Base-by-base conservation (phyloP, 164 flowering plant genomes). In the Annona cherimola region DNA sequence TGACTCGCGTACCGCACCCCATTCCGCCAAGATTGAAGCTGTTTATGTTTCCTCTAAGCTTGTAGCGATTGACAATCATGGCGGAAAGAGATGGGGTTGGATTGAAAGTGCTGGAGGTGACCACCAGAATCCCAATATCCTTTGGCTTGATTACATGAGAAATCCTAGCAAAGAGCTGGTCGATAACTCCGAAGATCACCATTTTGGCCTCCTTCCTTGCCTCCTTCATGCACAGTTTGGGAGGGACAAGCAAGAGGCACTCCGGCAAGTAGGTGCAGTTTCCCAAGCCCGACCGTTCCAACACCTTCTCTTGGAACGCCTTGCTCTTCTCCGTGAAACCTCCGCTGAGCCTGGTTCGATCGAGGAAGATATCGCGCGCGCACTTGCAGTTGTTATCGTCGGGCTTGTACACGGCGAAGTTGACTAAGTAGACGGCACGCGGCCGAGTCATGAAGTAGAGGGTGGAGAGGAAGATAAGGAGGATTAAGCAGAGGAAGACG, bases 1-100 rank as follows among this genome's bases (percentile, higher is more conserved):
- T 88, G 45, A 92, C 79, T 0, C 97, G 95, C 61, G 97, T 94
- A 71, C 97, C 89, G 81, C 97, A 91, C 0, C 97, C 97, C 97
- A 91, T 91, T 3, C 97, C 97, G 69, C 94, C 91, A 46, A 91
- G 91, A 71, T 88, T 91, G 39, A 85, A 89, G 77, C 88, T 89
- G 81, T 81, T 54, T n/a, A 91, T 71, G 71, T 88, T 88, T 1
- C 90, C 90, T 74, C 97, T 83, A 5, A 91, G 88, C 85, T 90
- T 91, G 81, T 91, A 91, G 50, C 81, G 88, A 69, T 91, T 89
- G 35, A 91, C 89, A 54, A 91, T 71, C 94, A 87, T 88, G 60
- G 94, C 89, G 1, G 93, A 83, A 2, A 88, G 83, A n/a, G 94
- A 91, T 3, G 97, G 97, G 0, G 91, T 87, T 3, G 94, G 97